Evolutionary conservation across 2,329 filamentous ascomycete genomes (phyloP), one percentile per base, ranked within the genome.

Genomic region (Alternaria solani): DNA sequence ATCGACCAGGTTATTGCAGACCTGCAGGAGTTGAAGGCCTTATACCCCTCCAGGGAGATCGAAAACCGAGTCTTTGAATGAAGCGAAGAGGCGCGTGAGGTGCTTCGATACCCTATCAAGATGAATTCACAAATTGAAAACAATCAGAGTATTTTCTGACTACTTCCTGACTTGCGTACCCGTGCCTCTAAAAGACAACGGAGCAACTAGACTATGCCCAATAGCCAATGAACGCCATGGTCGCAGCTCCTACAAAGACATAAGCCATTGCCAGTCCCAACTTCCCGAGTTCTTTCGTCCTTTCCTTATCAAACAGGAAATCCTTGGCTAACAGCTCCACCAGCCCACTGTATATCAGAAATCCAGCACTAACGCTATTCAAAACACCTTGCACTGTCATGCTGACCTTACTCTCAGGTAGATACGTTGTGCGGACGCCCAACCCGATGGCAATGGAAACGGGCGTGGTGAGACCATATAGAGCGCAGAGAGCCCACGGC

Each of bases 301-400:
- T 58, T 20, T 58, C 34, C 16, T 28, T 54, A 9, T 58, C 55
- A 20, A 58, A 55, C 26, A 55, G 25, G 28, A 58, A 55, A n/a
- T 58, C 49, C 34, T 58, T 58, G 2, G 55, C 55, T 11, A 58
- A 30, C 49, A 58, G 5, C 30, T 58, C 55, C 9, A 58, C 55
- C 16, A 54, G 26, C 7, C 42, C 55, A 44, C 55, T 58, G 3
- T 58, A 58, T 2, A 58, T 28, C 18, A 58, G 4, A 12, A 58
- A 54, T 1, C 55, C 55, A n/a, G 55, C 55, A n/a, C 55, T 58
- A n/a, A 58, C 42, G 3, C 49, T 51, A 42, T 58, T 58, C 12
- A 54, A 25, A 3, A 58, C 42, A 11, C 55, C 55, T 26, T 58
- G 55, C 4, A 58, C 41, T 11, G 48, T 47, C 49, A 48, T 20